A percentile compares a stretch with the other conserved stretches of the same genome.
These are phyloP conservation scores for Aspergillus transmontanensis DNA, from an alignment of 2,329 filamentous ascomycete species.

Conservation along the genomic window DNA sequence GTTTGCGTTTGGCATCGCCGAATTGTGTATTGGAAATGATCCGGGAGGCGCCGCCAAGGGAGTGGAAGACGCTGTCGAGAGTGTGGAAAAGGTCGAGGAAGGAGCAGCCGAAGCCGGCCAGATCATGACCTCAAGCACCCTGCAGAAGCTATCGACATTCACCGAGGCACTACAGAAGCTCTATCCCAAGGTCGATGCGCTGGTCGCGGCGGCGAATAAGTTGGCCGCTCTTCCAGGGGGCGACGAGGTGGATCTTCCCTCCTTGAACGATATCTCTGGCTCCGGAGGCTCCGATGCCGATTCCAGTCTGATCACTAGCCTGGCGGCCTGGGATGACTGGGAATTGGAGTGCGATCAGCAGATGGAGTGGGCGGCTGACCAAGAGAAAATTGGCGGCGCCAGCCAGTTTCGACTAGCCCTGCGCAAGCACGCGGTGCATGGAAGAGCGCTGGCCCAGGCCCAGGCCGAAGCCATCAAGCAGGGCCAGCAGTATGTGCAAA, in stretches of 20 bases:
- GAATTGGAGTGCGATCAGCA: neutral
- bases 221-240: neutral
- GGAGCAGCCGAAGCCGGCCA: neutral
- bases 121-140: neutral
- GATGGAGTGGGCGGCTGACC: neutral
- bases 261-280: constrained; percentile 2
- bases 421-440: constrained; percentile 7
- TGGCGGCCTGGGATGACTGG: constrained; percentile 8
- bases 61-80: neutral
- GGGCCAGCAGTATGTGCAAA: constrained; percentile 1
- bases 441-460: constrained; percentile 5
- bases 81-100: neutral
- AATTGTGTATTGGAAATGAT: too few species aligned
- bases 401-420: constrained; percentile 1
- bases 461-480: constrained; percentile 9
- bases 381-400: neutral
- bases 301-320: neutral
- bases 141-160: neutral
- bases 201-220: neutral
- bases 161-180: neutral
- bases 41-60: too few species aligned
- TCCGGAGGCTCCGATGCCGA: neutral
- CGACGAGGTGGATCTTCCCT: neutral
- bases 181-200: neutral
- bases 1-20: too few species aligned